phyloP scores from a whole-genome alignment of 1,139 yeast genomes.

The Yamadazyma mexicana region DNA sequence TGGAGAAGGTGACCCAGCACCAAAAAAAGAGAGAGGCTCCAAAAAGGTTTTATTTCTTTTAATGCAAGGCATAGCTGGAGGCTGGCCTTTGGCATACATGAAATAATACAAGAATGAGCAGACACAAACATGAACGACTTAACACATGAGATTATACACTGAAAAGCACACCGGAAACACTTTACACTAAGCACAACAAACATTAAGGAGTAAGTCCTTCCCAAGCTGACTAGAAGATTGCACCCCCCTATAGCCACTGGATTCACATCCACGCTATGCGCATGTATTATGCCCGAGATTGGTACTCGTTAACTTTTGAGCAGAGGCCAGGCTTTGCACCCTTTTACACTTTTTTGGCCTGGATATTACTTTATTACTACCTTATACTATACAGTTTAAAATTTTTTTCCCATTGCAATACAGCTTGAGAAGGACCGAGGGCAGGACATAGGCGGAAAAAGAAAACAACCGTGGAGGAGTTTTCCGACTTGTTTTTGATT shows the following conservation, averaged over 20 bases:
- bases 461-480: no score
- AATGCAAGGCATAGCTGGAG: not conserved
- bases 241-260: conserved; percentile 1
- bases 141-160: not conserved
- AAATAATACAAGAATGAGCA: not conserved
- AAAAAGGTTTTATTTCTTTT: conserved; percentile 5
- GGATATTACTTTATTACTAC: not conserved
- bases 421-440: not conserved
- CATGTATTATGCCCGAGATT: no score
- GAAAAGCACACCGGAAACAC: not conserved
- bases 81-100: not conserved
- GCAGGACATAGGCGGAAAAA: not conserved
- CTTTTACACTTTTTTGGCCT: not conserved
- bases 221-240: not conserved
- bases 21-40: conserved; percentile 6
- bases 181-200: no score
- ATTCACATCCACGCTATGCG: no score
- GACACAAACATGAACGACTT: not conserved
- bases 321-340: no score
- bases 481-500: no score
- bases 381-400: not conserved
- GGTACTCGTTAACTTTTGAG: no score
- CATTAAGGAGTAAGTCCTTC: not conserved
- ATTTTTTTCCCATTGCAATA: not conserved
- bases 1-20: conserved; percentile 5